A percentile compares a stretch with the other conserved stretches of the same genome.
These are phyloP conservation scores for Physcomitrium patens DNA, from an alignment of 225 moss, liverwort and hornwort species.

Conservation along the genomic window DNA sequence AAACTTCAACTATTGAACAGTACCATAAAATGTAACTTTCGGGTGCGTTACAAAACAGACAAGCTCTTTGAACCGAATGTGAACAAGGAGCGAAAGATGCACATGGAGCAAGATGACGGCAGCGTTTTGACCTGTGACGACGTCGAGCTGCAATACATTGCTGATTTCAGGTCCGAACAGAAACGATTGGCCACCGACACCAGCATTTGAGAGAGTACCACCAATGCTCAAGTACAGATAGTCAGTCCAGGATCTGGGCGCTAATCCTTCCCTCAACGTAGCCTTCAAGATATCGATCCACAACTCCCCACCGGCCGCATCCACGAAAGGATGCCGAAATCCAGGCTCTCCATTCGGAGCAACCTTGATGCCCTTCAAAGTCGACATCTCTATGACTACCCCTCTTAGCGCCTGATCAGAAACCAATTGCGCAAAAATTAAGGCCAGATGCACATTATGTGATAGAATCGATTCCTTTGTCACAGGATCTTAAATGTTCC, in stretches of 20 bases:
- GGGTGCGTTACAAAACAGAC: background rate
- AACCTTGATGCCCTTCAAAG: slow-evolving; percentile 60
- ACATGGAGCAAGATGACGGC: background rate
- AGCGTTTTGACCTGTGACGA: slow-evolving; percentile 60
- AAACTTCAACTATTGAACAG: background rate
- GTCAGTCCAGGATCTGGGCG: slow-evolving; percentile 86
- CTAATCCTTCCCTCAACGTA: slow-evolving; percentile 53
- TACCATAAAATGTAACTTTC: background rate
- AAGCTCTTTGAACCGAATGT: background rate
- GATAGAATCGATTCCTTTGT: background rate
- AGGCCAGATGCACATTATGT: background rate
- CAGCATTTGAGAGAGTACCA: slow-evolving; percentile 88
- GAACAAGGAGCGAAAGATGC: background rate
- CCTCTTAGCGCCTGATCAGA: slow-evolving; percentile 58
- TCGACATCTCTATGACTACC: slow-evolving; percentile 74
- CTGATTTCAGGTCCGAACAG: slow-evolving; percentile 82
- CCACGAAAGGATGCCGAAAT: slow-evolving; percentile 52
- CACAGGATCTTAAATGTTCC: background rate
- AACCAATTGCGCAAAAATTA: too few relatives aligned
- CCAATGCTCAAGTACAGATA: slow-evolving; percentile 84
- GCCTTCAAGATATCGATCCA: slow-evolving; percentile 82
- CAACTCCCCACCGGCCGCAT: slow-evolving; percentile 69
- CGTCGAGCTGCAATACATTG: slow-evolving; percentile 74
- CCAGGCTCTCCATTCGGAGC: slow-evolving; percentile 38
- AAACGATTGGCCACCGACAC: slow-evolving; percentile 78